Base-by-base conservation (phyloP, 2,329 filamentous ascomycete species). In the Fusarium albidum region DNA sequence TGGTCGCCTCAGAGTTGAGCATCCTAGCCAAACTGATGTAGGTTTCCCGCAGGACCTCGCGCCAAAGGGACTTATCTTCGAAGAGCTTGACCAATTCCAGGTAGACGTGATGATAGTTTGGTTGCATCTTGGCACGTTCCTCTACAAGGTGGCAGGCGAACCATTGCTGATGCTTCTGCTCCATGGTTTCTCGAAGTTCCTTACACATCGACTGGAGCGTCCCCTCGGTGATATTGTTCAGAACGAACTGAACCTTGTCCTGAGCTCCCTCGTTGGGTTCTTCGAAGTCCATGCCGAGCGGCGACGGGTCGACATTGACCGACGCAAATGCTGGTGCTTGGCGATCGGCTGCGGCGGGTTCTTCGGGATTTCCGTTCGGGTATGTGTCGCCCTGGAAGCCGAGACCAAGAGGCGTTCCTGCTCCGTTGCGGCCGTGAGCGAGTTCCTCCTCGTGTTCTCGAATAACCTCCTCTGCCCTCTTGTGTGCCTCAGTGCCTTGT, bases 121-220 rank as follows among this genome's bases (percentile, higher is more conserved):
- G 93, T 71, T 99, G 94, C 79, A 96, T 88, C 75, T 97, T 98
- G 27, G 94, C 96, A 38, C 96, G 91, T 71, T 97, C 91, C 69
- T 97, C 94, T 3, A 99, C 95, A 9, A 99, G 81, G 68, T 98
- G 96, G 40, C 87, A 88, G 7, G 96, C 95, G 69, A 99, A 99
- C 95, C 95, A 99, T 69, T 96, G 92, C 67, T 96, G 90, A 71
- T 97, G 89, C 63, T 88, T 87, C 46, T 89, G 85, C 43, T 92
- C 87, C 40, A 99, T 77, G 37, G 90, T 86, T 32, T 91, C 87
- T 42, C 86, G 87, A 31, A 99, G 83, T 63, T 97, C 92, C 46
- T 82, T 82, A 67, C 94, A 88, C 75, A 97, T 97, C 33, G 88
- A 83, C 45, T 91, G 86, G 14, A 99, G 79, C 37, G 96, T 98